Conservation (phyloP, 2,329 filamentous ascomycete species). For the Stemphylium lycopersici region DNA sequence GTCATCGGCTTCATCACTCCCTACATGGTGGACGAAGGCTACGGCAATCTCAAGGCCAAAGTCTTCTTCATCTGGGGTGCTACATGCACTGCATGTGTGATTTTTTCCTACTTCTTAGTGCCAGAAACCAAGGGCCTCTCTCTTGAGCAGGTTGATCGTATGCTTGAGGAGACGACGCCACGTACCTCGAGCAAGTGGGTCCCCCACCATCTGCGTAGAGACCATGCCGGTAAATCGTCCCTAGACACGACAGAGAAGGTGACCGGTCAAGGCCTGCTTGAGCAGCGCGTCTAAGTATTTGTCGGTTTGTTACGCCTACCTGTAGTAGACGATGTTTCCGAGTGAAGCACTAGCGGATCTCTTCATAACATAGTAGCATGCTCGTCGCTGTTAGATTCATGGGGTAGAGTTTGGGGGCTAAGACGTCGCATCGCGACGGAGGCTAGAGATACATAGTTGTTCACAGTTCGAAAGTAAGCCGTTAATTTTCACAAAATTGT, state of each 20-base stretch:
- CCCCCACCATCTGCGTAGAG: constrained; percentile 53
- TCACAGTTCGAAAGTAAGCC: neutral
- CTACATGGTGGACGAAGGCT: constrained; percentile 70
- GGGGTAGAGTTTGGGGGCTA: neutral
- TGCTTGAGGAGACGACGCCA: constrained; percentile 83
- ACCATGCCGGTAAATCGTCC: constrained; percentile 3
- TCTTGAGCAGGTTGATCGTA: constrained; percentile 78
- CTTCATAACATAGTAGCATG: neutral
- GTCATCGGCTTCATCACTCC: constrained; percentile 63
- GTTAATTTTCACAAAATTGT: no score
- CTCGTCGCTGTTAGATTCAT: neutral
- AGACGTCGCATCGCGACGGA: neutral
- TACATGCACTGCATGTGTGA: constrained; percentile 57
- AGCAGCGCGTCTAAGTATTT: neutral
- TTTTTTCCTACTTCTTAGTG: constrained; percentile 78
- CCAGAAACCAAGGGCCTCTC: constrained; percentile 79
- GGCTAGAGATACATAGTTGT: no score
- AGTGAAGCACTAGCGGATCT: neutral
- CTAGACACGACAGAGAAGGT: constrained; percentile 2
- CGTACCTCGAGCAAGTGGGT: constrained; percentile 75
- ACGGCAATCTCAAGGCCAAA: constrained; percentile 66
- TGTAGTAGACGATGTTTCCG: neutral
- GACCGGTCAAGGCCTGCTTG: neutral
- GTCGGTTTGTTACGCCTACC: neutral
- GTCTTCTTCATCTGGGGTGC: constrained; percentile 63